Conservation (phyloP, 139 green algal species). For the Mychonastes homosphaera region DNA sequence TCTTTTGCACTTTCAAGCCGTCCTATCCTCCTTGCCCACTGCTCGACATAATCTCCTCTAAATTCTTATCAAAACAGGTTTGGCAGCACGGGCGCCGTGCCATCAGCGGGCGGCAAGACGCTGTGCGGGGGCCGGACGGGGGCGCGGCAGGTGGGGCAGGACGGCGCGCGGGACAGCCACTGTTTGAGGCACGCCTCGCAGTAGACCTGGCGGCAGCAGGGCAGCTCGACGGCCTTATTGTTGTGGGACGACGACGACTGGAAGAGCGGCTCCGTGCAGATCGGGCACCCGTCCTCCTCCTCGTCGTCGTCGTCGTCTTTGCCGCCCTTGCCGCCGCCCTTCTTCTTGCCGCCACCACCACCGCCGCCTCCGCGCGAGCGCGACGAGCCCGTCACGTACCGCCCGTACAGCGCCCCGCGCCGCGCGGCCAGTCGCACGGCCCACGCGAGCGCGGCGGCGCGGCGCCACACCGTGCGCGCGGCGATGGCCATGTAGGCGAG, state of each 20-base stretch:
- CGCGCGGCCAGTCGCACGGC: slow-evolving; percentile 22
- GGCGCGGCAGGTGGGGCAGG: slow-evolving; percentile 68
- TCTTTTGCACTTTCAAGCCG: no score
- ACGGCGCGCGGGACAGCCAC: slow-evolving; percentile 67
- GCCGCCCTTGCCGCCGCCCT: neutral
- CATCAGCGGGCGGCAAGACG: slow-evolving; percentile 23
- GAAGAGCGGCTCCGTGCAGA: neutral
- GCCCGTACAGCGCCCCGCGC: slow-evolving; percentile 37
- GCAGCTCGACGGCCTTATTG: no score
- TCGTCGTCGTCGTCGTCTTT: neutral
- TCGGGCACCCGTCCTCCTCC: neutral
- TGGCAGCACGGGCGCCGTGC: slow-evolving; percentile 38
- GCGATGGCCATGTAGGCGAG: slow-evolving; percentile 56
- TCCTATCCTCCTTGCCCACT: neutral
- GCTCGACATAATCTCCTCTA: neutral
- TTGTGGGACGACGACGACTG: neutral
- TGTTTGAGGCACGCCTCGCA: slow-evolving; percentile 65
- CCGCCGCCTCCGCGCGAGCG: slow-evolving; percentile 25
- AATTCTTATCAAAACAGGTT: slow-evolving; percentile 34
- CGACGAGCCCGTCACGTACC: slow-evolving; percentile 30
- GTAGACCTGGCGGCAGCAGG: slow-evolving; percentile 64
- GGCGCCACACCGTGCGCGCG: slow-evolving; percentile 20
- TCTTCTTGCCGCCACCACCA: slow-evolving; percentile 19
- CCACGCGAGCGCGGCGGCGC: slow-evolving; percentile 18
- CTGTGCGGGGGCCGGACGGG: slow-evolving; percentile 19